phyloP scores from a whole-genome alignment of 23 red algal genomes.

The Chondrus crispus region DNA sequence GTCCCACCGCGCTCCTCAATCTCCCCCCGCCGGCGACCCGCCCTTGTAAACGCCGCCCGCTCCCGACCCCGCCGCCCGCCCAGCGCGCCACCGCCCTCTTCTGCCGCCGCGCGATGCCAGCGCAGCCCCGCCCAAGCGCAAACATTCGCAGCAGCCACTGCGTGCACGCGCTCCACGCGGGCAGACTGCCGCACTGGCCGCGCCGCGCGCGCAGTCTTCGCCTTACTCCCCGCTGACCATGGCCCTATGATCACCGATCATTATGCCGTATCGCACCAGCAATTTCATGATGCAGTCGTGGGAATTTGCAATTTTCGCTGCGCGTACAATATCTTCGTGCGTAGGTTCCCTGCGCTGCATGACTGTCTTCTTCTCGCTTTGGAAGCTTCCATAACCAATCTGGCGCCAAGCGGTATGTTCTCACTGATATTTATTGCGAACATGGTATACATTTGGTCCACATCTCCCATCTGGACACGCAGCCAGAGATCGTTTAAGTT shows the following conservation, averaged over 20 bases:
- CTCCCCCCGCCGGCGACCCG: too few species aligned
- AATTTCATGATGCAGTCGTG: slow-evolving; percentile 88
- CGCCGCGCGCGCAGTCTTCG: too few species aligned
- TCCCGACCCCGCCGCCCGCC: too few species aligned
- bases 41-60: too few species aligned
- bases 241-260: slow-evolving; percentile 76
- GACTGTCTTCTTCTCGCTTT: not conserved
- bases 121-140: too few species aligned
- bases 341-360: slow-evolving; percentile 43
- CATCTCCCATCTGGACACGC: slow-evolving; percentile 82
- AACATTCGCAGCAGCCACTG: too few species aligned
- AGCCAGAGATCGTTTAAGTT: slow-evolving; percentile 65
- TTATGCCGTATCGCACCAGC: slow-evolving; percentile 76
- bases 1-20: too few species aligned
- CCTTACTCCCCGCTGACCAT: slow-evolving; percentile 74
- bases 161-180: too few species aligned
- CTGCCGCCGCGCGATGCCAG: too few species aligned
- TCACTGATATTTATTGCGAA: slow-evolving; percentile 82
- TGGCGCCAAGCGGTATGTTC: slow-evolving; percentile 82
- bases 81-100: too few species aligned
- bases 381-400: not conserved
- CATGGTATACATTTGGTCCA: slow-evolving; percentile 84
- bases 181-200: too few species aligned
- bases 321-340: slow-evolving; percentile 67
- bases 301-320: slow-evolving; percentile 63